Base-by-base conservation (phyloP, 2,329 filamentous ascomycete species). In the Beauveria pseudobassiana region DNA sequence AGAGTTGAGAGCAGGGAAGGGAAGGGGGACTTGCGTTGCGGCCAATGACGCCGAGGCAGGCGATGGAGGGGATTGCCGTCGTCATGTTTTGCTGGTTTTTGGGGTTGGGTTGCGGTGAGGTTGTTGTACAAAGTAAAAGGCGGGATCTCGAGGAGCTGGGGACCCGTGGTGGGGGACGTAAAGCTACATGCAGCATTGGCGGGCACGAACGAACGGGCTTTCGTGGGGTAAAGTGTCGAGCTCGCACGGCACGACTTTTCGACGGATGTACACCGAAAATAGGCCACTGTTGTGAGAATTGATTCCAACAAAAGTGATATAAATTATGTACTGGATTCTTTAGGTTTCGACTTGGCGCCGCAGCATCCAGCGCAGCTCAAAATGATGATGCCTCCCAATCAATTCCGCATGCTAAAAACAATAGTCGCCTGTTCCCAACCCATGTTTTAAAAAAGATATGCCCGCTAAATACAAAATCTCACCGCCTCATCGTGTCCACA, bases 41-140 rank as follows among this genome's bases (percentile, higher is more conserved):
- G 67, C 95, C 93, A 69, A 99, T 96, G 58, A 98, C 82, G 75
- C 92, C 93, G 69, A 99, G 87, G 73, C 93, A 96, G 75, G 91
- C 93, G 75, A 98, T 95, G 42, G 89, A 91, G 34, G 93, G 88
- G 69, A 86, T 83, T 62, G 83, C 77, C 66, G 82, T 80, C 68
- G 84, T 81, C 83, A 86, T 87, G 68, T 52, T 57, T 52, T 51
- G 24, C 63, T 64, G 59, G 45, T 40, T 46, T 30, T 22, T 54
- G 20, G 22, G 42, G 20, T 6, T 46, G 26, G 57, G 24, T 22
- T n/a, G 34, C 49, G 14, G 34, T 38, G 45, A 62, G 50, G 64
- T 43, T 55, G 52, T 53, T 28, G 56, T 42, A 28, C 7, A 28
- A 28, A 9, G 28, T 0, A 24, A 59, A 20, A 28, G 26, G 26